Percentiles rank a stretch among this genome's conserved stretches.
phyloP scores from a whole-genome alignment of 768 basidiomycete species.

The Mycena crocata region DNA sequence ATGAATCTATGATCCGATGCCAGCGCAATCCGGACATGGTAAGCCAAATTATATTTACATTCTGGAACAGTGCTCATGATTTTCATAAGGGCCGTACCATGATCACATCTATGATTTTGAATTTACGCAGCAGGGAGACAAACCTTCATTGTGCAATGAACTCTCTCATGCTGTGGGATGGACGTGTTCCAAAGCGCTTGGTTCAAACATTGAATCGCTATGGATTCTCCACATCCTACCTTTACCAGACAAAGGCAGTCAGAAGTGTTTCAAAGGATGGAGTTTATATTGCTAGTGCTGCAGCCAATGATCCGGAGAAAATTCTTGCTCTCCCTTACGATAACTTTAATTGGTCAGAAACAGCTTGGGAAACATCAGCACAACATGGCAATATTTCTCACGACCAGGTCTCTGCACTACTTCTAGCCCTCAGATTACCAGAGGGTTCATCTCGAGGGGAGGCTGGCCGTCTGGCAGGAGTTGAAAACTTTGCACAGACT shows the following conservation, averaged over 20 bases:
- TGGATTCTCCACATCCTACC: constrained; percentile 31
- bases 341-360: constrained; percentile 39
- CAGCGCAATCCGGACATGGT: neutral
- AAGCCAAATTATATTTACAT: neutral
- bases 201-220: constrained; percentile 31
- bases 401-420: constrained; percentile 38
- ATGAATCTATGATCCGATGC: too few species aligned
- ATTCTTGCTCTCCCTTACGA: constrained; percentile 39
- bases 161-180: constrained; percentile 34
- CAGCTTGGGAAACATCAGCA: constrained; percentile 31
- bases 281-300: neutral
- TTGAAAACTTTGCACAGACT: constrained; percentile 3
- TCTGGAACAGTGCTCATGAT: neutral
- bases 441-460: neutral
- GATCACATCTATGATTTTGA: constrained; percentile 26
- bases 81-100: constrained; percentile 23
- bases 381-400: constrained; percentile 28
- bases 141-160: constrained; percentile 32
- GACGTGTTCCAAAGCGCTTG: constrained; percentile 28
- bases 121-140: constrained; percentile 8
- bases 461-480: neutral
- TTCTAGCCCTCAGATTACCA: constrained; percentile 23
- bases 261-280: constrained; percentile 20
- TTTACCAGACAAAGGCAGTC: constrained; percentile 22
- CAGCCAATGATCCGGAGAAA: constrained; percentile 33